Evolutionary conservation across 768 basidiomycete genomes (phyloP), one percentile per base, ranked within the genome.

Genomic region (Serendipita sp.): DNA sequence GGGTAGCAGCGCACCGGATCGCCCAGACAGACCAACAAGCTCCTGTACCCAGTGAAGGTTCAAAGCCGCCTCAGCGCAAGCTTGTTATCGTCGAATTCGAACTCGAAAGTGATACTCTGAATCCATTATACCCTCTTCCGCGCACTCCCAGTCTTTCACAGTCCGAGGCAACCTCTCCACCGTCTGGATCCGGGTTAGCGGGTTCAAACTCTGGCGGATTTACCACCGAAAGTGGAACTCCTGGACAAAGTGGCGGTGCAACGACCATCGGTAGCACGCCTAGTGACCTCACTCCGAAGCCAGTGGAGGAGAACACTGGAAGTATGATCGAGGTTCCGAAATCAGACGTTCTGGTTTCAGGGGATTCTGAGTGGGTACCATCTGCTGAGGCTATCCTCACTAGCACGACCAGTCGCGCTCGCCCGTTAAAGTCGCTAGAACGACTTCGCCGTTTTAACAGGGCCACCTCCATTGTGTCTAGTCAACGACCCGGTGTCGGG

Each of bases 61-160:
- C 24, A 46, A 34, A 15, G 64, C 67, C 13, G 38, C 34, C 7
- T 51, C 32, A 66, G 13, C 69, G 45, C 51, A 75, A 73, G 64
- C 70, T 86, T 56, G 80, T 89, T 67, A 77, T 89, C 30, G 78
- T 91, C 72, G 89, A 92, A 71, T 87, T 91, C 67, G 90, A 92
- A 71, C 78, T 89, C 28, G 88, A 89, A 70, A 73, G 76, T 35
- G 89, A 91, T 71, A 68, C 69, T 0, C 73, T 84, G 70, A 91
- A 90, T 67, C 89, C 89, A 0, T 73, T 89, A 3, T 86, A 86
- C 70, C 83, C 83, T 7, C 74, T 78, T 46, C 56, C 56, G 10
- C 28, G 56, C 18, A 60, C 56, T 69, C 72, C 64, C 66, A 70
- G 32, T n/a, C 32, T 28, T 63, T 65, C 58, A n/a, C 32, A 4